These are phyloP conservation scores for Picea mariana DNA, from an alignment of 83 land plant genomes.

Conservation along the genomic window DNA sequence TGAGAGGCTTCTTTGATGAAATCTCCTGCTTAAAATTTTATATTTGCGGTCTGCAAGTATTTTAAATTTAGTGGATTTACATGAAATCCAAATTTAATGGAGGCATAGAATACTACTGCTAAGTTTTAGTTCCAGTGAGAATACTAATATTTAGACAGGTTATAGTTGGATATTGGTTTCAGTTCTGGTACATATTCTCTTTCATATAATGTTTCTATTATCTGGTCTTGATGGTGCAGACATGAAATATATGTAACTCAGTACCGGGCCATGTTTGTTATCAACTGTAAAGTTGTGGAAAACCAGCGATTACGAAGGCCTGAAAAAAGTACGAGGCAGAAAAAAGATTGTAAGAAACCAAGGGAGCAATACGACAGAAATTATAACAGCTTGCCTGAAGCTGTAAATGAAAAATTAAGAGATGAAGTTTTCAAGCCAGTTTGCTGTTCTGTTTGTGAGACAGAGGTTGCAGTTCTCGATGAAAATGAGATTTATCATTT, in stretches of 20 bases:
- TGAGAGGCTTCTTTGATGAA: background rate
- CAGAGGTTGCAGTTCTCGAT: constrained; percentile 85
- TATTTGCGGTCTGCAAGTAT: background rate
- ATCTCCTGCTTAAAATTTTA: background rate
- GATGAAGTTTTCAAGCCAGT: constrained; percentile 60
- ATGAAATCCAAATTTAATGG: background rate
- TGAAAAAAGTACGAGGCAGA: constrained; percentile 31
- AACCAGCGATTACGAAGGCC: constrained; percentile 28
- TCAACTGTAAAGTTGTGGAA: constrained; percentile 67
- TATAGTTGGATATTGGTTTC: background rate
- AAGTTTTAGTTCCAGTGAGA: background rate
- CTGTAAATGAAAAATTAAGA: constrained; percentile 2
- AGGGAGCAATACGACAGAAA: background rate
- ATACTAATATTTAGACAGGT: background rate
- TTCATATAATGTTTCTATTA: constrained; percentile 6
- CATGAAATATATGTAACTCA: constrained; percentile 87
- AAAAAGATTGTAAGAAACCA: background rate
- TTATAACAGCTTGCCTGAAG: background rate
- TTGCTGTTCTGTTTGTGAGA: constrained; percentile 74
- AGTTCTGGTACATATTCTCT: background rate
- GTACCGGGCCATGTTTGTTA: constrained; percentile 93
- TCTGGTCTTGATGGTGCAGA: constrained; percentile 37
- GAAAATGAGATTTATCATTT: constrained; percentile 93
- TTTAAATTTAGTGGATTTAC: background rate
- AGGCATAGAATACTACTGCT: background rate